Evolutionary conservation across 805 yeast species (phyloP).

Genomic region (Zygoascus biomembranicola): DNA sequence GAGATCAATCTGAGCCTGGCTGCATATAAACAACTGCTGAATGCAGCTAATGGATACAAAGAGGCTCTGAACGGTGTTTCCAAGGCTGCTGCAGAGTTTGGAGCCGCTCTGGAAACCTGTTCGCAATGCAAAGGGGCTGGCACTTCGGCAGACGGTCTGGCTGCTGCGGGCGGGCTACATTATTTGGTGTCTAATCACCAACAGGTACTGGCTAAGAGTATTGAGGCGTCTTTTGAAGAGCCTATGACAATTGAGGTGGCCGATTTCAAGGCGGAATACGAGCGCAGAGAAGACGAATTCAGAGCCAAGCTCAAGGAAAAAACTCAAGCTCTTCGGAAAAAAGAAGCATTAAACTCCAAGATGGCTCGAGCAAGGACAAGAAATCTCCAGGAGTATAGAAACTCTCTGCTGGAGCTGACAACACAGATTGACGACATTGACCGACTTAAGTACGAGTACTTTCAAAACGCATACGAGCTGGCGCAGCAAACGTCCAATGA

Average conservation of each 20-base stretch:
- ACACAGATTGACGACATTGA: conserved; percentile 74
- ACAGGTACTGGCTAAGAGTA: conserved; percentile 52
- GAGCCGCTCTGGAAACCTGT: conserved; percentile 56
- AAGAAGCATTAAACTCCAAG: conserved; percentile 54
- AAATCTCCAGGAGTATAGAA: conserved; percentile 40
- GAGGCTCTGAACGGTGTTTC: conserved; percentile 41
- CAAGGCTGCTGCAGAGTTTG: conserved; percentile 61
- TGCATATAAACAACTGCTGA: conserved; percentile 40
- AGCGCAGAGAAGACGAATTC: conserved; percentile 44
- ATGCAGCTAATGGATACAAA: conserved; percentile 40
- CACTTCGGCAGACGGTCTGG: conserved; percentile 50
- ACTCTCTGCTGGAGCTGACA: conserved; percentile 41
- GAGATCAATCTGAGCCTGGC: conserved; percentile 47
- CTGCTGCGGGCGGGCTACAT: conserved; percentile 70
- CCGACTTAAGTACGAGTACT: conserved; percentile 63
- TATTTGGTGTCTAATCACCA: conserved; percentile 71
- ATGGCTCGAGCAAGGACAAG: conserved; percentile 53
- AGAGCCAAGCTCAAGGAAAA: conserved; percentile 45
- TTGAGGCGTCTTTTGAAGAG: conserved; percentile 47
- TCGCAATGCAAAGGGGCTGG: conserved; percentile 59
- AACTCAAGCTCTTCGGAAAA: conserved; percentile 43
- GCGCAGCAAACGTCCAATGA: conserved; percentile 54
- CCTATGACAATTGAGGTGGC: conserved; percentile 43
- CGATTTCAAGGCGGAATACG: conserved; percentile 37
- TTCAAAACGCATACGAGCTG: conserved; percentile 51